Conservation (phyloP, 805 yeast genomes). For the Wickerhamiella sorbophila region DNA sequence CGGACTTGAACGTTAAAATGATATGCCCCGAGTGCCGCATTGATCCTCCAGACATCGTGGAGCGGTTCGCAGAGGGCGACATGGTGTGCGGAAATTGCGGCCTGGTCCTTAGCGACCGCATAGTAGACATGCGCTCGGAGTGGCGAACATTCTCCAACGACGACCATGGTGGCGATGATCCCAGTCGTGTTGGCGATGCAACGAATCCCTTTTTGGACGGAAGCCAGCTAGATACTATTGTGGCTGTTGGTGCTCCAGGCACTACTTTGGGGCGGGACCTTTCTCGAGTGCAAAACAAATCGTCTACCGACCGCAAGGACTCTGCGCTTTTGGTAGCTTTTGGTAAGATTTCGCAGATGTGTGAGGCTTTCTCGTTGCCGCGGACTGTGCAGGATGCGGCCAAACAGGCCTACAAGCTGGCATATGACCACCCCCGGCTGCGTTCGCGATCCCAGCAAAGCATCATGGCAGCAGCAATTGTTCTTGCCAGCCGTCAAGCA, state of each 20-base stretch:
- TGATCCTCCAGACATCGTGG: constrained; percentile 89
- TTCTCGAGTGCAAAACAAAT: constrained; percentile 76
- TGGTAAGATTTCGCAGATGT: constrained; percentile 83
- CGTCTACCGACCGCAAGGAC: constrained; percentile 76
- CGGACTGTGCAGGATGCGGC: constrained; percentile 95
- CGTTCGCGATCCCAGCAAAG: constrained; percentile 87
- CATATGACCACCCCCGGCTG: constrained; percentile 70
- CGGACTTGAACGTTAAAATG: constrained; percentile 65
- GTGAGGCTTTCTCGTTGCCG: constrained; percentile 92
- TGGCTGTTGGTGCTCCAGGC: constrained; percentile 76
- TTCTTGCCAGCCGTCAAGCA: constrained; percentile 88
- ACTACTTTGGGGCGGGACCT: constrained; percentile 78
- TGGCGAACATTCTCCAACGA: constrained; percentile 98
- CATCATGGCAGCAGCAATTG: constrained; percentile 92
- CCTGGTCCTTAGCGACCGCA: constrained; percentile 74
- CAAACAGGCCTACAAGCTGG: constrained; percentile 85
- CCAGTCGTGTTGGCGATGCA: constrained; percentile 98
- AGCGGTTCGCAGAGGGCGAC: constrained; percentile 93
- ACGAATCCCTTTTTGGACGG: constrained; percentile 84
- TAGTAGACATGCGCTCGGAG: constrained; percentile 91
- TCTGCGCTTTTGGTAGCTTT: constrained; percentile 79
- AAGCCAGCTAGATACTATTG: constrained; percentile 82
- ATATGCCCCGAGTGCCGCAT: constrained; percentile 95
- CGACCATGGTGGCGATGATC: constrained; percentile 96
- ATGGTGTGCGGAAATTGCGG: constrained; percentile 98